Base-by-base conservation (phyloP, 805 yeast species). In the Spathaspora arborariae region DNA sequence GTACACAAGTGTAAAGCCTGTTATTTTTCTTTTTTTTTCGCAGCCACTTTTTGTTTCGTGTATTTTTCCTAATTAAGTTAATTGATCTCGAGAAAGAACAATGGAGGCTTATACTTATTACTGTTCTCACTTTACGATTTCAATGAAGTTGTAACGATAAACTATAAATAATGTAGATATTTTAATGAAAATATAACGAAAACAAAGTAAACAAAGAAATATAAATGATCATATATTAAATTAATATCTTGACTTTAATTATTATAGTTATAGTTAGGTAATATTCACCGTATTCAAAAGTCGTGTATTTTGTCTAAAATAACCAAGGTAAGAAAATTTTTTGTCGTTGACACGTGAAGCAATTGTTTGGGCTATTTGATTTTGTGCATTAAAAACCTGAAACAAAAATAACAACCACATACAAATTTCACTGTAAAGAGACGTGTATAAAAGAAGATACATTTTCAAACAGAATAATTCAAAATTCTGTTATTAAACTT, bases 11-110 rank as follows among this genome's bases (percentile, higher is more conserved):
- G 27, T 24, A 24, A 24, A 5, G 5, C 11, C n/a, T n/a, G n/a
- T n/a, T n/a, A n/a, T n/a, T 34, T 34, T 37, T 37, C 6, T 10
- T 19, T 20, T 37, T 16, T 37, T 37, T 37, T 37, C 39, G 39
- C 39, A 37, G 24, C 39, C 39, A 37, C 21, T 4, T 20, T 16
- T 33, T 13, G 39, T 5, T 4, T 13, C 39, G 35, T 30, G 35
- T 2, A 13, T 30, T 30, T 30, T 30, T 30, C 35, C 35, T 16
- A 30, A 30, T 30, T 10, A 3, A 30, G 35, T 30, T 30, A 30
- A 30, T 30, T 30, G 35, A 30, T 15, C 35, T 30, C 35, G 35
- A 30, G 18, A 16, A 4, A 30, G 35, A 30, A 30, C 35, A 30
- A 30, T 30, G 35, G 35, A 15, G 35, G 35, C 35, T 30, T 30